Base-by-base conservation (phyloP, 2,329 filamentous ascomycete genomes). In the Ceratocystis smalleyi region DNA sequence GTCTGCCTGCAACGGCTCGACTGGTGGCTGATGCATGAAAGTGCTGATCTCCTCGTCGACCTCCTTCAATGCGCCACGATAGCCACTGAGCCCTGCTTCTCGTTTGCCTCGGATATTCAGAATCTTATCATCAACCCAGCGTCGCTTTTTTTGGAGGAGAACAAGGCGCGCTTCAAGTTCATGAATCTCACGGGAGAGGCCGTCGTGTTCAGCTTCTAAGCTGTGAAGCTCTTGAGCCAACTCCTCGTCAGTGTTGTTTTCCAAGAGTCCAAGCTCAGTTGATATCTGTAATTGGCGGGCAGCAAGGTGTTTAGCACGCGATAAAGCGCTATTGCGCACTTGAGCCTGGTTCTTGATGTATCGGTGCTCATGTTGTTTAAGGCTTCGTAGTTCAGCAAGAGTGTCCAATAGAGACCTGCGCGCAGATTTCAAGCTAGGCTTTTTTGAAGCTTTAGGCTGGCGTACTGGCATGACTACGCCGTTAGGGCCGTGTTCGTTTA, bases 41-140 rank as follows among this genome's bases (percentile, higher is more conserved):
- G 75, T 75, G 4, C 75, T 74, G 5, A 89, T 77, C 64, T 87
- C 81, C 15, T 75, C 76, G 67, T 91, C 85, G 5, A 88, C 79
- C 63, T 88, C 81, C 64, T 77, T 81, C 43, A 89, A 74, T 3
- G 86, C 85, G 1, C 84, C 81, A 22, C 79, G 82, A 71, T 89
- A 91, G 0, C 86, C 85, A 64, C 85, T 88, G 15, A 90, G 72
- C n/a, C 83, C 83, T 1, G 87, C 84, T 71, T 90, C 87, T 45
- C 85, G 77, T 63, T 79, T 79, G 68, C 85, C 90, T 67, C 80
- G 79, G 1, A 83, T 78, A 64, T 86, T 83, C 5, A 81, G 77
- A 57, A 89, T 82, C 69, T 82, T 79, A 2, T 78, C 78, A 67
- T 81, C 74, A 0, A 91, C 73, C 70, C 78, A 80, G n/a, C 79